Conservation (phyloP, 2,329 filamentous ascomycete genomes). For the Monosporascus cannonballus region DNA sequence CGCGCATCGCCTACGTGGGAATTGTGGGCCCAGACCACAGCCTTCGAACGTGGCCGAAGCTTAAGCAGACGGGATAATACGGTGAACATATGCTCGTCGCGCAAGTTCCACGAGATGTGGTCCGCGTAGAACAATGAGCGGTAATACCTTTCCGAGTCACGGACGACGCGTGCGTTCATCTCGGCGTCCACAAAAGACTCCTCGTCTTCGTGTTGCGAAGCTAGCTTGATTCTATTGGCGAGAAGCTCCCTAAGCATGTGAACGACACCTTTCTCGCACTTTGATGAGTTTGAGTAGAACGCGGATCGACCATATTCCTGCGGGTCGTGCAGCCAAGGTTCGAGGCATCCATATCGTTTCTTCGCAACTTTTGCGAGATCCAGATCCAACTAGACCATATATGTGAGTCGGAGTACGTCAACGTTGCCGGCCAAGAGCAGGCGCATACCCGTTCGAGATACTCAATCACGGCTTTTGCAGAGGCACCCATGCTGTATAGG, state of each 20-base stretch:
- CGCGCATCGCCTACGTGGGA: conserved; percentile 49
- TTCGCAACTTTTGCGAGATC: conserved; percentile 36
- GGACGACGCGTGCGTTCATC: conserved; percentile 43
- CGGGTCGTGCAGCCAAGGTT: conserved; percentile 43
- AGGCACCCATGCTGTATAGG: conserved; percentile 22
- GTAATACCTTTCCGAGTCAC: conserved; percentile 45
- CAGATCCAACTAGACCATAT: conserved; percentile 28
- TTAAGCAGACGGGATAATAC: conserved; percentile 38
- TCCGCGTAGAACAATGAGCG: conserved; percentile 45
- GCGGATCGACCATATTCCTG: conserved; percentile 40
- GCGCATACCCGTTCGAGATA: conserved; percentile 34
- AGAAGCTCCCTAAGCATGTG: conserved; percentile 39
- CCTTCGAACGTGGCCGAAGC: conserved; percentile 33
- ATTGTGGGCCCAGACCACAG: conserved; percentile 49
- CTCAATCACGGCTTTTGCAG: conserved; percentile 22
- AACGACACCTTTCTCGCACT: conserved; percentile 40
- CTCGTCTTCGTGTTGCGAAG: conserved; percentile 27
- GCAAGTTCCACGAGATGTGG: conserved; percentile 43
- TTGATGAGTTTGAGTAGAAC: conserved; percentile 28
- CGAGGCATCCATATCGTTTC: conserved; percentile 37
- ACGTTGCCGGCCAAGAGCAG: no score
- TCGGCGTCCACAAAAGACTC: conserved; percentile 43
- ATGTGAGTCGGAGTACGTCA: neutral
- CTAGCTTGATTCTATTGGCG: conserved; percentile 34
- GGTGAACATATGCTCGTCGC: conserved; percentile 46